Evolutionary conservation across 257 asterid genomes (phyloP).

Genomic region (Buddleja alternifolia): DNA sequence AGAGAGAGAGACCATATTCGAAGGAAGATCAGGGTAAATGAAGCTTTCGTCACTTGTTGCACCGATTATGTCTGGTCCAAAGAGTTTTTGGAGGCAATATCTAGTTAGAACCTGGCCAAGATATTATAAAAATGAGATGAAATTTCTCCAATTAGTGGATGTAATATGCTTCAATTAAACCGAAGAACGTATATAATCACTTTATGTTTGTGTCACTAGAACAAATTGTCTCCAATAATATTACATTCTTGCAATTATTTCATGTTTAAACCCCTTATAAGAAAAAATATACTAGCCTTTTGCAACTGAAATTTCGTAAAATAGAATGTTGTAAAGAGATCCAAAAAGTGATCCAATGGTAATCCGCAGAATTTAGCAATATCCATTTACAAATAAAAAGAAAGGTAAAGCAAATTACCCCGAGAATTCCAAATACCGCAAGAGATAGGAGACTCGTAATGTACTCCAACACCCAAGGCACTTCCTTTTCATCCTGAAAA

Average conservation of each 20-base stretch:
- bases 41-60: constrained; percentile 76
- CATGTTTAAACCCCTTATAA: too few relatives aligned
- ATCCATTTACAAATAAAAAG: background rate
- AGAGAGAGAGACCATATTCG: constrained; percentile 73
- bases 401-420: constrained; percentile 45
- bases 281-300: background rate
- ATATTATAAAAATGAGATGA: background rate
- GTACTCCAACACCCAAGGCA: constrained; percentile 55
- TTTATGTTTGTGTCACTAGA: too few relatives aligned
- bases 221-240: too few relatives aligned
- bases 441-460: constrained; percentile 58
- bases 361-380: constrained; percentile 3
- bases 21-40: constrained; percentile 88
- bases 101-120: constrained; percentile 63
- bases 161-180: background rate
- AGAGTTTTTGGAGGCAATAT: constrained; percentile 71
- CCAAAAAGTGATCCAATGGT: background rate
- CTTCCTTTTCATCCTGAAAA: constrained; percentile 52
- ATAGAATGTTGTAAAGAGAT: background rate
- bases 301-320: background rate
- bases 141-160: background rate
- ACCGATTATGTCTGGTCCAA: constrained; percentile 70
- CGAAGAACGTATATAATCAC: too few relatives aligned
- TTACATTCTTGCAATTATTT: too few relatives aligned
- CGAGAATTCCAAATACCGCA: constrained; percentile 72